These are phyloP conservation scores for Claviceps digitariae DNA, from an alignment of 2,329 filamentous ascomycete genomes.

Conservation along the genomic window DNA sequence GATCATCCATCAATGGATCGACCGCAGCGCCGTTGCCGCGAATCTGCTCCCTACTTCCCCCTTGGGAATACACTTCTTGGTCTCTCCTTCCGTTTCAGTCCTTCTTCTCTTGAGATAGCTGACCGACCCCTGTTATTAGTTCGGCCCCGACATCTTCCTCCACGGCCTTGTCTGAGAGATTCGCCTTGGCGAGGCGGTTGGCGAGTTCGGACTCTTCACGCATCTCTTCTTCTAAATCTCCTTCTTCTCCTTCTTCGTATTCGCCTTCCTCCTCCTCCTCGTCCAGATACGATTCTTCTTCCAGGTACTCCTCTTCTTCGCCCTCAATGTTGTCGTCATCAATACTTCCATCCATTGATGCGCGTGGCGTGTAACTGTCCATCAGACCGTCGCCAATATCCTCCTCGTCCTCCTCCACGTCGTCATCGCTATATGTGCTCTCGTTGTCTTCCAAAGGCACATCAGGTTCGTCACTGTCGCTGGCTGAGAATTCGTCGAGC, in stretches of 20 bases:
- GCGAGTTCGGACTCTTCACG: conserved; percentile 9
- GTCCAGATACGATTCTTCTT: conserved; percentile 21
- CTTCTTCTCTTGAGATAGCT: conserved; percentile 23
- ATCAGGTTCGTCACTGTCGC: conserved; percentile 50
- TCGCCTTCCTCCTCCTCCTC: conserved; percentile 20
- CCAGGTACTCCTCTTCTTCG: conserved; percentile 25
- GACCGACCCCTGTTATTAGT: conserved; percentile 45
- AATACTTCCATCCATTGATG: conserved; percentile 29
- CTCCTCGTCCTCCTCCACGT: conserved; percentile 20
- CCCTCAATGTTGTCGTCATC: conserved; percentile 26
- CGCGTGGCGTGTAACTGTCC: conserved; percentile 42
- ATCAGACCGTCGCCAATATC: conserved; percentile 27
- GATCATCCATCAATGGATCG: too few relatives aligned
- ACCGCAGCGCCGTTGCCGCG: not conserved
- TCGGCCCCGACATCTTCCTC: conserved; percentile 39
- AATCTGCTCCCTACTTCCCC: conserved; percentile 15
- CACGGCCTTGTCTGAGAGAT: conserved; percentile 9
- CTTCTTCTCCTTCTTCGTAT: not conserved
- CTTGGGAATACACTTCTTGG: conserved; percentile 9
- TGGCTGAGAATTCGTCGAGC: conserved; percentile 77
- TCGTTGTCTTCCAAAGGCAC: conserved; percentile 29
- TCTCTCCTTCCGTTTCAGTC: too few relatives aligned
- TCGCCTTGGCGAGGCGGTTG: conserved; percentile 7
- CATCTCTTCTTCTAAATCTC: conserved; percentile 4
- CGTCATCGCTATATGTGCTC: conserved; percentile 29